Evolutionary conservation across 495 filamentous ascomycete species (phyloP).

Genomic region (Penicillium angulare): DNA sequence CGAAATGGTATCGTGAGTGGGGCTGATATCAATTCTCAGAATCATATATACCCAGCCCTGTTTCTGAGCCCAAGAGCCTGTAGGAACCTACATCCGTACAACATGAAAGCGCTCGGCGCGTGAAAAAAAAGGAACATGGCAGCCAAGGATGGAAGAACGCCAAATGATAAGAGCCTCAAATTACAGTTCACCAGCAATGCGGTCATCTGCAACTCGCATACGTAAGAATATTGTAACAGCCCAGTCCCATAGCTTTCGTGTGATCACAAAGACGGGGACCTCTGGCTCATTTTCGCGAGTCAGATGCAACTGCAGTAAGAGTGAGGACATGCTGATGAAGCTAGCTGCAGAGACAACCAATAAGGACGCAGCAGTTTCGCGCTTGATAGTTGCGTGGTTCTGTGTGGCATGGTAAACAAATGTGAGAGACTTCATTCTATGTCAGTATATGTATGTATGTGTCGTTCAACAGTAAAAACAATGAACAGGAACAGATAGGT

Average conservation of each 20-base stretch:
- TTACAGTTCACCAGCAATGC: conserved; percentile 17
- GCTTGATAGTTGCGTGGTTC: conserved; percentile 76
- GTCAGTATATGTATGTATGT: not conserved
- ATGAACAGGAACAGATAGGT: conserved; percentile 5
- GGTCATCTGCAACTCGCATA: conserved; percentile 39
- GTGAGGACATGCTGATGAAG: conserved; percentile 70
- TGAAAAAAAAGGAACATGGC: too few relatives aligned
- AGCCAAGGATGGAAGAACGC: too few relatives aligned
- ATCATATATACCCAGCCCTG: too few relatives aligned
- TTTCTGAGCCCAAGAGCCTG: too few relatives aligned
- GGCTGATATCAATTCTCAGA: too few relatives aligned
- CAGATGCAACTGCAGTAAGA: conserved; percentile 67
- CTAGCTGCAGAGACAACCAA: conserved; percentile 72
- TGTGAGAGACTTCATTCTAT: conserved; percentile 64
- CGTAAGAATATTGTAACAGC: conserved; percentile 39
- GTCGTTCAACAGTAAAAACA: not conserved
- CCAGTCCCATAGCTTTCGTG: conserved; percentile 45
- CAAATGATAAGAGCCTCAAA: not conserved
- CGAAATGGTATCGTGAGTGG: too few relatives aligned
- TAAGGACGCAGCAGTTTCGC: conserved; percentile 76
- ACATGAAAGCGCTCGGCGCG: too few relatives aligned
- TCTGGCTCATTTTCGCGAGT: conserved; percentile 62
- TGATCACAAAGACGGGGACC: conserved; percentile 60
- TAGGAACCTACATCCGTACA: too few relatives aligned
- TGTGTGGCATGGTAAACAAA: conserved; percentile 79